Conservation (phyloP, 1,139 yeast genomes). For the Debaryomyces robertsiae region DNA sequence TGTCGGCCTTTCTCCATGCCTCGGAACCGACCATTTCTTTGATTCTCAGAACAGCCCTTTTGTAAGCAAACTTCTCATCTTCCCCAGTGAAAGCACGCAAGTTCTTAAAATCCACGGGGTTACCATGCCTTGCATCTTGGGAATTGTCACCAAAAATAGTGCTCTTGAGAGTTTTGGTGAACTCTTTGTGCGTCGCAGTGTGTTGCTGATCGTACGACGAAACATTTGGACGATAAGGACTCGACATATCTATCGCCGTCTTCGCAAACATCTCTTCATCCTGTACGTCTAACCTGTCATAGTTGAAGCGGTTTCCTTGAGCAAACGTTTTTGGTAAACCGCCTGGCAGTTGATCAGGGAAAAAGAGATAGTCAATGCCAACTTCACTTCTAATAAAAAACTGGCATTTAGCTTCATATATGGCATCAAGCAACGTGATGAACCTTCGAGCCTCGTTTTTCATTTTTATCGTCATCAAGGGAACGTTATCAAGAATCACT, state of each 20-base stretch:
- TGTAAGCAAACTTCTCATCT: conserved; percentile 75
- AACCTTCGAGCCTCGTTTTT: conserved; percentile 71
- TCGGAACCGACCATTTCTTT: conserved; percentile 65
- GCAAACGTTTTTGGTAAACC: conserved; percentile 21
- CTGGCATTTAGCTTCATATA: conserved; percentile 68
- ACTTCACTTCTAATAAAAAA: conserved; percentile 54
- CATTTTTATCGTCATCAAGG: conserved; percentile 57
- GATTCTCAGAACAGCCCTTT: conserved; percentile 69
- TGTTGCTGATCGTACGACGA: conserved; percentile 56
- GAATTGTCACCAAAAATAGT: conserved; percentile 1
- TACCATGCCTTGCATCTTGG: conserved; percentile 3
- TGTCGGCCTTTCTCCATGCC: conserved; percentile 48
- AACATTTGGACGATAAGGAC: conserved; percentile 72
- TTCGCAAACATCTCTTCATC: conserved; percentile 72
- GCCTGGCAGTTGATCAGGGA: conserved; percentile 47
- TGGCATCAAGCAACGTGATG: conserved; percentile 66
- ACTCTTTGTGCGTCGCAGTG: conserved; percentile 41
- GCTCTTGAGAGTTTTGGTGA: conserved; percentile 13
- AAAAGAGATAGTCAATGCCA: conserved; percentile 55
- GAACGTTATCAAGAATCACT: conserved; percentile 62
- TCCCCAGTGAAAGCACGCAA: conserved; percentile 70
- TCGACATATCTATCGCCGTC: conserved; percentile 58
- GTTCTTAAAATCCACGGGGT: conserved; percentile 43
- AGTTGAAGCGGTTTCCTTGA: conserved; percentile 15
- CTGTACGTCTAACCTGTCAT: conserved; percentile 46